These are phyloP conservation scores for Curvularia verruculosa DNA, from an alignment of 2,329 filamentous ascomycete species.

Conservation along the genomic window DNA sequence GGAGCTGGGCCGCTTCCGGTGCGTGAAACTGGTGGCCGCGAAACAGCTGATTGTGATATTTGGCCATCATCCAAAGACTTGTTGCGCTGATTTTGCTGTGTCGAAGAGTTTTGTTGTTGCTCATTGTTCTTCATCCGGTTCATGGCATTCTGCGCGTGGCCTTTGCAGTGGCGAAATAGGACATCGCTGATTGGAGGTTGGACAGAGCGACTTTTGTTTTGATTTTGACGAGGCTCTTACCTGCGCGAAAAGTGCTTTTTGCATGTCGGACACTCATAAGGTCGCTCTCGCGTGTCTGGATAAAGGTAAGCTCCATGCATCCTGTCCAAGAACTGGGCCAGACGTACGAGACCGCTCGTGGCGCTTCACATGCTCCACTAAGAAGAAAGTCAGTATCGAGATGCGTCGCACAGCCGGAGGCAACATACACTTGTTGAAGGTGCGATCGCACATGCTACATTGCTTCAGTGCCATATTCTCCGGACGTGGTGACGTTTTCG, in stretches of 20 bases:
- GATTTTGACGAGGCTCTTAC: constrained; percentile 38
- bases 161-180: constrained; percentile 59
- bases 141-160: constrained; percentile 53
- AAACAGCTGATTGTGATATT: constrained; percentile 19
- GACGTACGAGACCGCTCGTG: constrained; percentile 61
- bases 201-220: constrained; percentile 13
- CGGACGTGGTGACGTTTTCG: constrained; percentile 12
- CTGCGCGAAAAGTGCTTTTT: constrained; percentile 62
- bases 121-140: constrained; percentile 44
- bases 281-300: constrained; percentile 61
- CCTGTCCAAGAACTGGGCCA: background rate
- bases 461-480: constrained; percentile 47
- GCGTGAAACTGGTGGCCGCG: constrained; percentile 11
- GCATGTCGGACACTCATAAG: constrained; percentile 60
- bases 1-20: constrained; percentile 27
- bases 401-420: background rate
- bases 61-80: constrained; percentile 26
- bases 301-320: constrained; percentile 28
- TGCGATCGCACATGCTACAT: constrained; percentile 57
- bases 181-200: constrained; percentile 52
- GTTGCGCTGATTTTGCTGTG: constrained; percentile 27
- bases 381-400: constrained; percentile 8
- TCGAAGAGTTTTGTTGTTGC: constrained; percentile 38
- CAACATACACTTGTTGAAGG: constrained; percentile 56
- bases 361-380: constrained; percentile 59